Base-by-base conservation (phyloP, 768 basidiomycete genomes). In the Trametes cinnabarina region DNA sequence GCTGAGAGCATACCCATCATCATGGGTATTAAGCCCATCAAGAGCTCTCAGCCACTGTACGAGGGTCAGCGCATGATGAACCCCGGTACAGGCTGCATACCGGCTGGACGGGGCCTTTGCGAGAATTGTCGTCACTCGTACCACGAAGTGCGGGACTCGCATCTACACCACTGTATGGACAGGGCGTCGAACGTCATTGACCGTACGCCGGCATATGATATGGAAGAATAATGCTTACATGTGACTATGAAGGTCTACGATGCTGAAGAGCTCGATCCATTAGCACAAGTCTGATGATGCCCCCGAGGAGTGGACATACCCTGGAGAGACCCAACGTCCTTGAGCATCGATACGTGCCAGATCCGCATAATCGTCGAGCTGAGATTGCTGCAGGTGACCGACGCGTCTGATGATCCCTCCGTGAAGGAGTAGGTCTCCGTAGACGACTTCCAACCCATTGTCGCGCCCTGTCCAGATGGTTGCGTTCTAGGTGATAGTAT, bases 1-100 rank as follows among this genome's bases (percentile, higher is more conserved):
- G n/a, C 86, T 80, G 6, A 87, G 73, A 11, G 70, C 74, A 69
- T 86, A 91, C 0, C 88, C 78, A 17, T 83, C 80, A 68, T 94
- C 91, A 62, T 88, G 89, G 0, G 90, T 91, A 66, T 94, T 92
- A 51, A 94, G 74, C 0, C 80, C 90, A 65, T 95, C 92, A 12
- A 93, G 69, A 37, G 83, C 85, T 40, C 90, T 78, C 10, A 94
- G 76, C 86, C 86, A 88, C 59, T 60, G 2, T 46, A 25, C 25
- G 23, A 25, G 4, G 22, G 22, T 23, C 8, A 22, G 41, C 19
- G 20, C 20, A 32, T 32, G 30, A 32, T n/a, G n/a, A n/a, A n/a
- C n/a, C n/a, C n/a, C n/a, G n/a, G n/a, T n/a, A 15, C 3, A 22
- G 20, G 17, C 12, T 4, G 37, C 58, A 34, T 22, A 61, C 47